These are phyloP conservation scores for Chrysoporthe cubensis DNA, from an alignment of 2,329 filamentous ascomycete species.

Conservation along the genomic window DNA sequence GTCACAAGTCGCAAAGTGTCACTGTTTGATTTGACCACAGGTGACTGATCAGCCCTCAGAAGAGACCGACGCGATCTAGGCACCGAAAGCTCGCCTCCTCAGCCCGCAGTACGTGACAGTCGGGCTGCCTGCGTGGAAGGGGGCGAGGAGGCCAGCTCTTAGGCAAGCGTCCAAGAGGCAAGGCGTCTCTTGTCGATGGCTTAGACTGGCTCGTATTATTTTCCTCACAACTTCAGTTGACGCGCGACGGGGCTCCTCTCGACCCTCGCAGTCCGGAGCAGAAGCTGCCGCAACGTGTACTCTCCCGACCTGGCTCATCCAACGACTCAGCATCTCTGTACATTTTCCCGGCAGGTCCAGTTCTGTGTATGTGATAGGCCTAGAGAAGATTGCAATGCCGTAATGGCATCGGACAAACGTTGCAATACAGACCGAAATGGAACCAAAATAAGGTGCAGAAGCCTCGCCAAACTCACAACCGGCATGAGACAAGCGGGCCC, in stretches of 20 bases:
- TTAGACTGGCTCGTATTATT: not conserved
- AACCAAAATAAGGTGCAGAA: not conserved
- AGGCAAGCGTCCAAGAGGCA: not conserved
- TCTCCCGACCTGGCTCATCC: too few species aligned
- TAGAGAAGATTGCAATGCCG: not conserved
- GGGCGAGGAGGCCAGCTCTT: not conserved
- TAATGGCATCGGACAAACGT: not conserved
- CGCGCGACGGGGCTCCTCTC: not conserved
- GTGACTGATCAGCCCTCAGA: not conserved
- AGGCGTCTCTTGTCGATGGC: not conserved
- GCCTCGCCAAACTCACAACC: not conserved
- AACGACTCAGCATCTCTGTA: too few species aligned
- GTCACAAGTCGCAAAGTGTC: conserved; percentile 1
- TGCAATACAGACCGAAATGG: not conserved
- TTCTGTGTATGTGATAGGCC: too few species aligned
- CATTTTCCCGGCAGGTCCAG: too few species aligned
- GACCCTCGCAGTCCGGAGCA: not conserved
- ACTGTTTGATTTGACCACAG: not conserved
- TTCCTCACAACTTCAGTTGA: not conserved
- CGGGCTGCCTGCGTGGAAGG: not conserved
- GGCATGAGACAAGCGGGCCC: not conserved
- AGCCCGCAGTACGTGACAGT: too few species aligned
- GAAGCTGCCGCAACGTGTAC: not conserved
- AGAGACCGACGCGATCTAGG: not conserved
- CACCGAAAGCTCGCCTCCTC: not conserved